phyloP scores from a whole-genome alignment of 768 basidiomycete genomes.

The Suillus lakei region DNA sequence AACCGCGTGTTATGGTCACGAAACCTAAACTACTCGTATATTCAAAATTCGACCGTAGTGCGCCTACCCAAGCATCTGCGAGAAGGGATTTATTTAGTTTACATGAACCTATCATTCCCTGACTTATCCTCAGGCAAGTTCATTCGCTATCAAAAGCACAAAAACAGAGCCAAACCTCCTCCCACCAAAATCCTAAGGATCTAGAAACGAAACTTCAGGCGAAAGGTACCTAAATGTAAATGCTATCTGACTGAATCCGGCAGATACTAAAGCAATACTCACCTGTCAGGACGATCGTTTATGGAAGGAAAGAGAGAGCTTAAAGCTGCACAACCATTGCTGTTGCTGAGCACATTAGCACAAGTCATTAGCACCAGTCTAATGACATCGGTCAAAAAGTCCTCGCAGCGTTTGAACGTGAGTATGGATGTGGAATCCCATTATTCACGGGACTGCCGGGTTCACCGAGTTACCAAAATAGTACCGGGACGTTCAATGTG shows the following conservation, averaged over 20 bases:
- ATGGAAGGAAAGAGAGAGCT: background rate
- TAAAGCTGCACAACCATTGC: background rate
- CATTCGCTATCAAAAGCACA: background rate
- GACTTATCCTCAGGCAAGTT: background rate
- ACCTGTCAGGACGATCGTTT: background rate
- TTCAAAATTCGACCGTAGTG: background rate
- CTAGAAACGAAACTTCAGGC: background rate
- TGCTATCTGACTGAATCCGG: background rate
- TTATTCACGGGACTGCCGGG: background rate
- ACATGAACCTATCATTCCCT: background rate
- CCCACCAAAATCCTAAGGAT: background rate
- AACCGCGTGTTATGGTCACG: background rate
- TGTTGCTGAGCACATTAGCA: background rate
- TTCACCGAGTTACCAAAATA: background rate
- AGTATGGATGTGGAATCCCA: background rate
- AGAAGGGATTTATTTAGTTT: background rate
- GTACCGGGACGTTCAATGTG: background rate
- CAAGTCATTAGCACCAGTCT: background rate
- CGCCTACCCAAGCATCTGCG: background rate
- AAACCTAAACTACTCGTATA: background rate
- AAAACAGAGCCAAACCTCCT: background rate
- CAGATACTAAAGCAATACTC: background rate
- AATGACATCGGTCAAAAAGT: background rate
- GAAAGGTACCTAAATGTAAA: background rate
- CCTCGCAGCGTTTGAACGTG: background rate